These are phyloP conservation scores for Suillus weaverae DNA, from an alignment of 768 basidiomycete species.

Conservation along the genomic window DNA sequence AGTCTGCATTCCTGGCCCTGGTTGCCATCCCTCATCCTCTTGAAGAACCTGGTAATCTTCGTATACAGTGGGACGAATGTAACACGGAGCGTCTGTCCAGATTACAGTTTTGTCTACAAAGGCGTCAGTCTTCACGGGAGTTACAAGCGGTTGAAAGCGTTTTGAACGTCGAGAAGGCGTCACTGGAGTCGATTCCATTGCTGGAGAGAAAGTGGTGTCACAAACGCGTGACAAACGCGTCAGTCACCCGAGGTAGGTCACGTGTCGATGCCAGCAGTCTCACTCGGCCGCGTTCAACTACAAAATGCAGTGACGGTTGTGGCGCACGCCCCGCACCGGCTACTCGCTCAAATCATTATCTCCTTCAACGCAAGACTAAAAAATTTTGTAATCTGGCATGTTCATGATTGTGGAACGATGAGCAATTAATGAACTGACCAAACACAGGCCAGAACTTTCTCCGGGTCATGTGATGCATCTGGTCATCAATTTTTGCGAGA, in stretches of 20 bases:
- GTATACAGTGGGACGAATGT: conserved; percentile 20
- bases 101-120: conserved; percentile 27
- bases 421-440: not conserved
- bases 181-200: conserved; percentile 10
- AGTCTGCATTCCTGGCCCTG: conserved; percentile 20
- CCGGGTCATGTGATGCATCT: not conserved
- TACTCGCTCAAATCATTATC: too few relatives aligned
- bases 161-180: conserved; percentile 40
- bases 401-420: not conserved
- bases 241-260: not conserved
- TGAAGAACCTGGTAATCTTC: conserved; percentile 29
- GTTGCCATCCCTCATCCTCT: conserved; percentile 29
- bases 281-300: too few relatives aligned
- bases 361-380: not conserved
- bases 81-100: conserved; percentile 27
- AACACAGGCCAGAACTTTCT: too few relatives aligned
- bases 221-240: conserved; percentile 1
- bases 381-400: not conserved
- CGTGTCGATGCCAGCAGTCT: not conserved
- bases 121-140: conserved; percentile 25
- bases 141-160: conserved; percentile 35
- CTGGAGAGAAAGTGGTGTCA: not conserved
- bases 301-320: not conserved
- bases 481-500: not conserved
- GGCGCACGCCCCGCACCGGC: too few relatives aligned